These are phyloP conservation scores for Neopestalotiopsis clavispora DNA, from an alignment of 2,329 filamentous ascomycete species.

Conservation along the genomic window DNA sequence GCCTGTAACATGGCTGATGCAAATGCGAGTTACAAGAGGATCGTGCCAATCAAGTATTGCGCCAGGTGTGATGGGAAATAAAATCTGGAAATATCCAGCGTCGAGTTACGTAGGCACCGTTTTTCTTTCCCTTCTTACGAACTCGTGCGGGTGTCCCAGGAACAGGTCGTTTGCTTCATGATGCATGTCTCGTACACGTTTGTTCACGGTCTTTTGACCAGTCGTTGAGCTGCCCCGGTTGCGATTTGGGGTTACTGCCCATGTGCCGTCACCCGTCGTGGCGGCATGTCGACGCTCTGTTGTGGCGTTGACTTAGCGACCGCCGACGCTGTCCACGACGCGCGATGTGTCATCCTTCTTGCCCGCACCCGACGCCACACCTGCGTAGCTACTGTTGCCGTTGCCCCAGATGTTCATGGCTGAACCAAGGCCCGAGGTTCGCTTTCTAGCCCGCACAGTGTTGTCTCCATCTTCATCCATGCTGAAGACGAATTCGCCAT, in stretches of 20 bases:
- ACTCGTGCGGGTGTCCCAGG: neutral
- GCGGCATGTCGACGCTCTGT: neutral
- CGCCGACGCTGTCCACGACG: constrained; percentile 34
- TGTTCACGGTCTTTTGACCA: neutral
- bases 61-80: neutral
- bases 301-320: constrained; percentile 27
- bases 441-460: constrained; percentile 51
- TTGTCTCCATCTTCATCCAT: constrained; percentile 66
- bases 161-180: constrained; percentile 3
- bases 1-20: neutral
- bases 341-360: constrained; percentile 34
- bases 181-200: constrained; percentile 14
- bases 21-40: neutral
- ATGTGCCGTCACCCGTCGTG: neutral
- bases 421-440: constrained; percentile 47
- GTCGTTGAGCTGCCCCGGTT: neutral
- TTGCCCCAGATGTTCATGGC: constrained; percentile 34
- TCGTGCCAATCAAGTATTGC: neutral
- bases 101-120: neutral
- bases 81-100: neutral
- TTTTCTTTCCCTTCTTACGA: neutral
- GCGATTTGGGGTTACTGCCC: neutral
- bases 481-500: constrained; percentile 66
- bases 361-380: constrained; percentile 29
- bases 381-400: constrained; percentile 37